These are phyloP conservation scores for Brassica hybrid DNA, from an alignment of 441 rosid genomes.

Conservation along the genomic window DNA sequence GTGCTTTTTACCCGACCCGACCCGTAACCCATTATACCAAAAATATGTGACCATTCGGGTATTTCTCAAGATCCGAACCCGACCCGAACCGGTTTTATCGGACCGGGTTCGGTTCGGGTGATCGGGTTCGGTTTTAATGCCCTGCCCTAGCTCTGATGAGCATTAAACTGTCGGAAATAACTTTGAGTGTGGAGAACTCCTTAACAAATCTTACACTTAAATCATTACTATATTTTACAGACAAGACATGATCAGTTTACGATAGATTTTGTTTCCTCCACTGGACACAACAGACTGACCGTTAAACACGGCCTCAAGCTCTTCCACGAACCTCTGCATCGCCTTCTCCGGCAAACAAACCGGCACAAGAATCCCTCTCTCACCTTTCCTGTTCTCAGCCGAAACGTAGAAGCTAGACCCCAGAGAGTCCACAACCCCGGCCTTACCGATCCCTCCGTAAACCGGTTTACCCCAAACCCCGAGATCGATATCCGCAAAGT, in stretches of 20 bases:
- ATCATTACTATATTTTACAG: slow-evolving; percentile 13
- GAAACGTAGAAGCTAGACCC: slow-evolving; percentile 42
- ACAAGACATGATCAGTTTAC: slow-evolving; percentile 13
- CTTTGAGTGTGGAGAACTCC: too few relatives aligned
- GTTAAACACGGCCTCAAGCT: slow-evolving; percentile 28
- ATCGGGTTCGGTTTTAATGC: too few relatives aligned
- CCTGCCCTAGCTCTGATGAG: too few relatives aligned
- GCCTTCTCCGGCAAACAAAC: slow-evolving; percentile 51
- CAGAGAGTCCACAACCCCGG: slow-evolving; percentile 37
- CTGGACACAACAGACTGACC: neutral
- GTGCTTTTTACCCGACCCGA: too few relatives aligned
- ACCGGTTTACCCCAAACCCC: slow-evolving; percentile 49
- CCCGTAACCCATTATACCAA: too few relatives aligned
- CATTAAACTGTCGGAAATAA: neutral
- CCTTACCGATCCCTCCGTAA: slow-evolving; percentile 47
- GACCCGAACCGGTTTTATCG: too few relatives aligned
- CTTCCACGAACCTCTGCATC: slow-evolving; percentile 50
- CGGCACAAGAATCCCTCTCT: slow-evolving; percentile 47
- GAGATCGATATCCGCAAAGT: slow-evolving; percentile 16
- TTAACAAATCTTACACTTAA: too few relatives aligned
- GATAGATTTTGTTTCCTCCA: neutral
- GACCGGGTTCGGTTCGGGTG: too few relatives aligned
- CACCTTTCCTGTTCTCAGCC: slow-evolving; percentile 43
- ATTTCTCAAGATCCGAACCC: too few relatives aligned
- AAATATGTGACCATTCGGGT: too few relatives aligned